phyloP scores from a whole-genome alignment of 2,329 filamentous ascomycete genomes.

The Paecilomyces formosus region DNA sequence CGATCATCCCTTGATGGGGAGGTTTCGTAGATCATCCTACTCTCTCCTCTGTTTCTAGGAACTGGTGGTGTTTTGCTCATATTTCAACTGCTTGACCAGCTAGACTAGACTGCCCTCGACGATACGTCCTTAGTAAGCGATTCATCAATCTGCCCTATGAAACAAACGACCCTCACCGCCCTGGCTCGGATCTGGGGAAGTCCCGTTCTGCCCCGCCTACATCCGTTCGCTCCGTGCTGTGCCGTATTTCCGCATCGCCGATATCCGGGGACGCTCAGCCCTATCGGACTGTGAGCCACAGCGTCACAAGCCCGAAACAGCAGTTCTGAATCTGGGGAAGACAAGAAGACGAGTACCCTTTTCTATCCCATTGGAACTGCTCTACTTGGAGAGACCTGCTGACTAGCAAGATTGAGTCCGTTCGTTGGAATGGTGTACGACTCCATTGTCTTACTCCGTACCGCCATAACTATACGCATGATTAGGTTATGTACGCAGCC shows the following conservation, averaged over 20 bases:
- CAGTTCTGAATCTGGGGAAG: too few relatives aligned
- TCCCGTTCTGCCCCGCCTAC: not conserved
- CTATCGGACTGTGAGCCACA: not conserved
- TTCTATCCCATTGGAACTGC: not conserved
- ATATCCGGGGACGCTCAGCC: not conserved
- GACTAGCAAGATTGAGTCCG: too few relatives aligned
- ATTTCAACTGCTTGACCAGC: not conserved
- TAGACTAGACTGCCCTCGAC: not conserved
- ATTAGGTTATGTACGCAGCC: too few relatives aligned
- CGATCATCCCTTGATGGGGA: not conserved
- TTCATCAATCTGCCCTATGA: too few relatives aligned
- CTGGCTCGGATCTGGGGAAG: not conserved
- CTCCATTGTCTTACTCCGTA: not conserved
- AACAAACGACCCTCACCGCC: not conserved
- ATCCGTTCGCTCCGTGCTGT: not conserved
- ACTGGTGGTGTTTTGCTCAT: not conserved
- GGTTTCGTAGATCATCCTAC: not conserved
- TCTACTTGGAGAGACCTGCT: not conserved
- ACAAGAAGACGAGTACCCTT: not conserved
- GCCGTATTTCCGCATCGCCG: not conserved
- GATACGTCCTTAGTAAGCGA: too few relatives aligned
- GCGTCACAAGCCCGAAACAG: not conserved
- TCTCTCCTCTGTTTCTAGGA: not conserved
- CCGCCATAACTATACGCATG: too few relatives aligned
- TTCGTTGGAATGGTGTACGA: too few relatives aligned